Evolutionary conservation across 805 yeast genomes (phyloP).

Genomic region (Metschnikowia orientalis): DNA sequence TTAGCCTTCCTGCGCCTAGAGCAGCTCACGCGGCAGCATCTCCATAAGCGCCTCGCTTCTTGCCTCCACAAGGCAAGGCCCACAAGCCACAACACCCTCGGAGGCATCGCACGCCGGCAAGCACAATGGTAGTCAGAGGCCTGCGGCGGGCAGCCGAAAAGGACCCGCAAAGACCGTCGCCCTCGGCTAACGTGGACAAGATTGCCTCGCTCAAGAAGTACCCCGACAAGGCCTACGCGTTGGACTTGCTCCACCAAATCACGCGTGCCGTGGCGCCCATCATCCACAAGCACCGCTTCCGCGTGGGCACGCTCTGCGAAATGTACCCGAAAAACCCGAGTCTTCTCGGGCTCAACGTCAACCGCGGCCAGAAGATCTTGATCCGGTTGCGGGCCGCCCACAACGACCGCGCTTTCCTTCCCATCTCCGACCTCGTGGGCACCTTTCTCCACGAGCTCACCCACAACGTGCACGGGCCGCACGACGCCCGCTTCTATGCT

Average conservation of each 20-base stretch:
- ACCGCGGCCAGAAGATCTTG: conserved; percentile 67
- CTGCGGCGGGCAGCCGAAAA: neutral
- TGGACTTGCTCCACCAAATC: conserved; percentile 57
- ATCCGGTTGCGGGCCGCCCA: conserved; percentile 61
- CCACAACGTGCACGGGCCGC: conserved; percentile 79
- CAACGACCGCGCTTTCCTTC: conserved; percentile 52
- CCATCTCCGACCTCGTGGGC: conserved; percentile 64
- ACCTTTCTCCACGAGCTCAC: conserved; percentile 86
- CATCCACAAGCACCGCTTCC: conserved; percentile 62
- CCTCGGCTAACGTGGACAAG: conserved; percentile 31
- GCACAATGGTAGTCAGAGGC: conserved; percentile 12
- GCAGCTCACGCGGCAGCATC: no score
- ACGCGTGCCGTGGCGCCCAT: conserved; percentile 73
- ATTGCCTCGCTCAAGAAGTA: conserved; percentile 36
- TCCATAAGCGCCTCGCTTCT: no score
- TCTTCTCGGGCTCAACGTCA: conserved; percentile 78
- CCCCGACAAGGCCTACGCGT: conserved; percentile 36
- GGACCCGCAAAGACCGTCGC: conserved; percentile 27
- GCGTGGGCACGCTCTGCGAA: conserved; percentile 68
- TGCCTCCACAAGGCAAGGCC: neutral
- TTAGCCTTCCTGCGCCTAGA: no score
- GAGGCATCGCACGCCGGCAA: neutral
- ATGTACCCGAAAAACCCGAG: conserved; percentile 68
- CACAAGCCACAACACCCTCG: neutral
- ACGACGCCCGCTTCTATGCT: conserved; percentile 65